phyloP scores from a whole-genome alignment of 2,329 filamentous ascomycete genomes.

The Grosmannia huntii region DNA sequence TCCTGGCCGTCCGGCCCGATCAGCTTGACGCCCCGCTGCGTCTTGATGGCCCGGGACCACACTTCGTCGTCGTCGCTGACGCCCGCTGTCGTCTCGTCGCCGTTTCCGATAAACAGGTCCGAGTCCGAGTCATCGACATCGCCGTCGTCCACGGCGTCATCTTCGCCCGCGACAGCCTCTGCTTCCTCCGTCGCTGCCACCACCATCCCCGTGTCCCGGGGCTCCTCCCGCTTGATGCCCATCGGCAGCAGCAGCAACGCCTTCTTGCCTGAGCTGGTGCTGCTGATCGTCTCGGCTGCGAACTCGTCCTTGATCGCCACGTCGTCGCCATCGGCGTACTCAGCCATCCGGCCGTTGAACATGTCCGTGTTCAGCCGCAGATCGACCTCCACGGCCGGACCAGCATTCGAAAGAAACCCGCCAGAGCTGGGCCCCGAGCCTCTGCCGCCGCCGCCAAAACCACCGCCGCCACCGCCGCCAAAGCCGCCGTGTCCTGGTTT shows the following conservation, averaged over 20 bases:
- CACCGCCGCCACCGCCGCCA: slow-evolving; percentile 13
- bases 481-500: slow-evolving; percentile 8
- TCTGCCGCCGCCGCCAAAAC: slow-evolving; percentile 11
- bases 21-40: slow-evolving; percentile 21
- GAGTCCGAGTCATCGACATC: slow-evolving; percentile 19
- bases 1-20: slow-evolving; percentile 30
- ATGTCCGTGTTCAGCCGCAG: slow-evolving; percentile 43
- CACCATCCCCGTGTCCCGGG: slow-evolving; percentile 39
- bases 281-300: slow-evolving; percentile 14
- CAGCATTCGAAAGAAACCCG: not conserved
- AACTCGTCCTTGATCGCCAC: slow-evolving; percentile 26
- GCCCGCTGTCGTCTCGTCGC: not conserved
- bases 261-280: slow-evolving; percentile 4
- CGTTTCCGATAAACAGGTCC: slow-evolving; percentile 14
- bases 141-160: slow-evolving; percentile 11
- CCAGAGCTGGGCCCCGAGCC: slow-evolving; percentile 8
- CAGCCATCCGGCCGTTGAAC: slow-evolving; percentile 29
- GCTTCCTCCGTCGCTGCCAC: slow-evolving; percentile 46
- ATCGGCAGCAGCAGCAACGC: slow-evolving; percentile 32
- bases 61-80: slow-evolving; percentile 23
- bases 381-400: slow-evolving; percentile 23
- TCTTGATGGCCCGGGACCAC: slow-evolving; percentile 28
- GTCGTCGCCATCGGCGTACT: slow-evolving; percentile 29
- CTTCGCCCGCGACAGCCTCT: slow-evolving; percentile 30
- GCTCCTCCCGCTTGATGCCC: slow-evolving; percentile 41